phyloP scores from a whole-genome alignment of 768 basidiomycete species.

The Auriscalpium vulgare region DNA sequence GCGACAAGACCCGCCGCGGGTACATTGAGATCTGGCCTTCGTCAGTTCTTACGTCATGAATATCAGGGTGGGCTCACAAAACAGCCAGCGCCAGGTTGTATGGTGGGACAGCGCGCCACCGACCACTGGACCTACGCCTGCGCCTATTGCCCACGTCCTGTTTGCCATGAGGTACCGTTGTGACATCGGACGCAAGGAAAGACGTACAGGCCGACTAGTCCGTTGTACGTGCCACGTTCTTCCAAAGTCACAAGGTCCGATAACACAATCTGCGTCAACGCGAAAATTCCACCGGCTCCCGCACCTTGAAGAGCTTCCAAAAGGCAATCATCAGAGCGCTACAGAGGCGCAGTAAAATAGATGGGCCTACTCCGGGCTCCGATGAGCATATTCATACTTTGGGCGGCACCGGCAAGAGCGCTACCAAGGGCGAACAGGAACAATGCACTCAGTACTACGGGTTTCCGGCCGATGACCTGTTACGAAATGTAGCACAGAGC shows the following conservation, averaged over 20 bases:
- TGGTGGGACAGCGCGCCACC: conserved; percentile 20
- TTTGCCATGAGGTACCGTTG: background rate
- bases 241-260: conserved; percentile 27
- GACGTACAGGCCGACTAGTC: conserved; percentile 23
- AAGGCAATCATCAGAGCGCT: no score
- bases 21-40: conserved; percentile 28
- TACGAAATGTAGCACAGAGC: no score
- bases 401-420: background rate
- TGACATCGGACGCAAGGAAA: no score
- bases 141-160: conserved; percentile 22
- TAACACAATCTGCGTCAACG: conserved; percentile 24
- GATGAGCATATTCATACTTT: background rate
- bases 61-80: conserved; percentile 8
- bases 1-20: conserved; percentile 25
- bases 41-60: background rate
- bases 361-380: background rate
- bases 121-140: conserved; percentile 22
- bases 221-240: conserved; percentile 25
- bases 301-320: conserved; percentile 20
- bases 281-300: conserved; percentile 22
- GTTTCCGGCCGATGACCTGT: background rate
- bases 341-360: no score
- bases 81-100: conserved; percentile 15
- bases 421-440: background rate
- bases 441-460: background rate